Evolutionary conservation across 139 green algal species (phyloP).

Genomic region (Volvox africanus): DNA sequence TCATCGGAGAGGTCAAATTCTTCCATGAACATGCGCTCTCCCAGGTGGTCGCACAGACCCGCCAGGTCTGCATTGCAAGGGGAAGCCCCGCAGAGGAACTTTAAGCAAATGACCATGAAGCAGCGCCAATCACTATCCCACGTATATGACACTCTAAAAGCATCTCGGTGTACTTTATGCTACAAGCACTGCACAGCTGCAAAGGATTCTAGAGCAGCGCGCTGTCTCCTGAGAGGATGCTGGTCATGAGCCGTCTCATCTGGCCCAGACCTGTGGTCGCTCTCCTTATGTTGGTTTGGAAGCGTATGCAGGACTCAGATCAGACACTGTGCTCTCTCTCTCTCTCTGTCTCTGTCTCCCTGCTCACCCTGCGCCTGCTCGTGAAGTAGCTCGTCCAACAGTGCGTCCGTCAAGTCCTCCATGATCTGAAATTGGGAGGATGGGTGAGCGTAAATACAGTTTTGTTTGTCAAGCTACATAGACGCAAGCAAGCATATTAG

Average conservation of each 20-base stretch:
- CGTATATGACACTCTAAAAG: no score
- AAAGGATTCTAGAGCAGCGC: neutral
- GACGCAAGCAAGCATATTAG: no score
- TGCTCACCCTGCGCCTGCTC: slow-evolving; percentile 43
- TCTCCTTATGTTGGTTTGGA: neutral
- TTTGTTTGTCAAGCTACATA: no score
- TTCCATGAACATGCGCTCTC: slow-evolving; percentile 27
- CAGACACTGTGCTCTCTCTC: neutral
- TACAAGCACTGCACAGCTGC: no score
- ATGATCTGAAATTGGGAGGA: slow-evolving; percentile 4
- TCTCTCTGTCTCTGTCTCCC: no score
- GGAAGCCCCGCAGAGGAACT: no score
- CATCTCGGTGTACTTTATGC: no score
- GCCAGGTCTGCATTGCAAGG: slow-evolving; percentile 33
- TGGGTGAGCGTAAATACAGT: neutral
- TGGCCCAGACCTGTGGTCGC: neutral
- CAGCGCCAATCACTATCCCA: no score
- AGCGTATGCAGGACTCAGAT: neutral
- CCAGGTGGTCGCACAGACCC: slow-evolving; percentile 35
- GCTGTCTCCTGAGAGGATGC: neutral
- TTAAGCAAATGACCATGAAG: no score
- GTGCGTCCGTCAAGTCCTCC: slow-evolving; percentile 43
- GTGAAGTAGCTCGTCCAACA: slow-evolving; percentile 45
- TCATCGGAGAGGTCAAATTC: slow-evolving; percentile 25
- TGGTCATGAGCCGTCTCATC: neutral